A percentile compares a stretch with the other conserved stretches of the same genome.
phyloP scores from a whole-genome alignment of 805 yeast genomes.

The Teunomyces panamensis region DNA sequence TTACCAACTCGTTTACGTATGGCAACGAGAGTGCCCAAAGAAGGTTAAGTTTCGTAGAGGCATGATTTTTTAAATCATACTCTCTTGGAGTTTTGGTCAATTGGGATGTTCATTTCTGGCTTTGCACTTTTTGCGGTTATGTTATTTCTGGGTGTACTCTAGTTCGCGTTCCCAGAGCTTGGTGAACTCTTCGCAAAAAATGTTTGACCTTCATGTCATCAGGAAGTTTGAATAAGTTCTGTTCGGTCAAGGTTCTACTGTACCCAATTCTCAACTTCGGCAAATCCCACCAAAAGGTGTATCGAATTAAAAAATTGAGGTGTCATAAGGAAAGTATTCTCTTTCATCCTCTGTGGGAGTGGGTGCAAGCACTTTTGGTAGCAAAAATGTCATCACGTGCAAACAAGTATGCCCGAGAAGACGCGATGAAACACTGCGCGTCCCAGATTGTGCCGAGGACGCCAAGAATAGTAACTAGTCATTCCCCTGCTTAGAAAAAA shows the following conservation, averaged over 20 bases:
- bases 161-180: not conserved
- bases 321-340: constrained; percentile 39
- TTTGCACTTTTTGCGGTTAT: constrained; percentile 5
- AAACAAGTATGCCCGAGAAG: not conserved
- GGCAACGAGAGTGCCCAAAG: not conserved
- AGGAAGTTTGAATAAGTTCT: constrained; percentile 5
- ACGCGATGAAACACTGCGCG: not conserved
- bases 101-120: constrained; percentile 7
- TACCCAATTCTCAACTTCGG: constrained; percentile 6
- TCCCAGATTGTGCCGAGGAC: not conserved
- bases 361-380: constrained; percentile 42
- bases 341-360: constrained; percentile 53
- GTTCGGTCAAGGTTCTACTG: constrained; percentile 4
- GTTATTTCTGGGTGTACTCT: constrained; percentile 1
- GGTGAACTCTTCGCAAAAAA: not conserved
- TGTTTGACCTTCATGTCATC: constrained; percentile 5
- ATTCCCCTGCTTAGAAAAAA: not conserved
- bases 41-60: not conserved
- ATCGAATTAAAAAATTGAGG: constrained; percentile 23
- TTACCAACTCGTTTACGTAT: not conserved
- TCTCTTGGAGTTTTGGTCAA: not conserved
- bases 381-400: constrained; percentile 18
- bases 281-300: constrained; percentile 14
- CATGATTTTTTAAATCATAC: not conserved
- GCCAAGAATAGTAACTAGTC: not conserved